phyloP scores from a whole-genome alignment of 495 filamentous ascomycete genomes.

The Lichenothelia convexa region DNA sequence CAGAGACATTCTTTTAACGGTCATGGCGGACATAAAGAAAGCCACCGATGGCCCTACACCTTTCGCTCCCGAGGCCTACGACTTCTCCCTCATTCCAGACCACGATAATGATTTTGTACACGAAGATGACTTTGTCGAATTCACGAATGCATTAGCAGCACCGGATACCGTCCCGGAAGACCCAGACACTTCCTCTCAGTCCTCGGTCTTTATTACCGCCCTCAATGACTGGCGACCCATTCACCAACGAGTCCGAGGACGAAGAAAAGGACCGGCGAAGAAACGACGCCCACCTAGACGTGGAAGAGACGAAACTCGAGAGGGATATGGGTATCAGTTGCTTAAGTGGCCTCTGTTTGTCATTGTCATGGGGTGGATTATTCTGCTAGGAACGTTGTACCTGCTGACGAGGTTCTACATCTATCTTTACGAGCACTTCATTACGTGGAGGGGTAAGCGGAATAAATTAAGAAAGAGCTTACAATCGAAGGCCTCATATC shows the following conservation, averaged over 20 bases:
- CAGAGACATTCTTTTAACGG: no score
- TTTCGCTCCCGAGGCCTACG: slow-evolving; percentile 15
- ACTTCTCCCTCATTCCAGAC: slow-evolving; percentile 22
- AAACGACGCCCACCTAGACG: slow-evolving; percentile 16
- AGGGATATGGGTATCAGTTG: slow-evolving; percentile 74
- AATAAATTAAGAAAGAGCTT: slow-evolving; percentile 50
- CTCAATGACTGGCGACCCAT: slow-evolving; percentile 29
- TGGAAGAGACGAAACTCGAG: slow-evolving; percentile 74
- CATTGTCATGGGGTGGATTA: slow-evolving; percentile 62
- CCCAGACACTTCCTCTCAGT: no score
- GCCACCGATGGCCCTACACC: slow-evolving; percentile 17
- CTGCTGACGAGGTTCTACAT: slow-evolving; percentile 74
- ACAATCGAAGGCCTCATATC: slow-evolving; percentile 50
- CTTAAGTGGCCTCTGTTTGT: slow-evolving; percentile 83
- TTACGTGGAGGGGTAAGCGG: slow-evolving; percentile 58
- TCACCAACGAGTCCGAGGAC: slow-evolving; percentile 20
- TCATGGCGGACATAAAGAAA: slow-evolving; percentile 21
- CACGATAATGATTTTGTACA: slow-evolving; percentile 23
- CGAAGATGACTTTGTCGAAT: slow-evolving; percentile 20
- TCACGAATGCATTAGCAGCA: slow-evolving; percentile 23
- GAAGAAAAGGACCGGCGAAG: slow-evolving; percentile 3
- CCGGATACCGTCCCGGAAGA: slow-evolving; percentile 17
- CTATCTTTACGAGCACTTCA: slow-evolving; percentile 62
- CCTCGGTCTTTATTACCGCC: slow-evolving; percentile 24
- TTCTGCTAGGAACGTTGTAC: slow-evolving; percentile 50